Evolutionary conservation across 2,329 filamentous ascomycete genomes (phyloP).

Genomic region (Monilinia vaccinii-corymbosi): DNA sequence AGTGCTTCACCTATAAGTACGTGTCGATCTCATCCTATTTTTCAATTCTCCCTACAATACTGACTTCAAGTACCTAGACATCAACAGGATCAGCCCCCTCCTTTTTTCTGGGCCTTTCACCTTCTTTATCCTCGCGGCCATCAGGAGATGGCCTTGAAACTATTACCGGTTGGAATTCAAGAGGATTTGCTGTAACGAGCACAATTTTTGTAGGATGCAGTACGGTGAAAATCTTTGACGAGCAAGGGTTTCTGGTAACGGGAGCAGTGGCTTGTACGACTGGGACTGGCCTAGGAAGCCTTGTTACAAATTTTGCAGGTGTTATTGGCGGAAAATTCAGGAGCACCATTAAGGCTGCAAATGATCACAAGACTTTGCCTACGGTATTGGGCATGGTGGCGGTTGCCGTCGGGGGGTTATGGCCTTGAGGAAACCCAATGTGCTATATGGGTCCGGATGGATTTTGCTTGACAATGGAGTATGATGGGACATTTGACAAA

Average conservation of each 20-base stretch:
- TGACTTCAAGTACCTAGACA: constrained; percentile 24
- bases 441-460: neutral
- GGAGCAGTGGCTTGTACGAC: constrained; percentile 8
- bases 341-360: constrained; percentile 17
- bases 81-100: constrained; percentile 42
- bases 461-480: neutral
- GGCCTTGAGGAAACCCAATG: neutral
- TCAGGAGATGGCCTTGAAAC: constrained; percentile 27
- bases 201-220: constrained; percentile 32
- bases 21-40: constrained; percentile 27
- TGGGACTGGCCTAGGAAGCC: constrained; percentile 8
- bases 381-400: neutral
- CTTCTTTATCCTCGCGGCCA: constrained; percentile 34
- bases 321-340: constrained; percentile 17
- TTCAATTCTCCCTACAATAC: constrained; percentile 17
- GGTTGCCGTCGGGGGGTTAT: neutral
- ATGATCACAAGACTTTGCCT: constrained; percentile 8
- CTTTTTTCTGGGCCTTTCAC: constrained; percentile 41
- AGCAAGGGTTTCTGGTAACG: constrained; percentile 36
- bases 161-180: constrained; percentile 38
- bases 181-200: constrained; percentile 40
- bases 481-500: neutral
- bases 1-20: constrained; percentile 59
- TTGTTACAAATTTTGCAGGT: constrained; percentile 14
- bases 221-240: constrained; percentile 35